Evolutionary conservation across 108 stramenopile genomes (phyloP), one percentile per base, ranked within the genome.

Genomic region (Skeletonema tropicum): DNA sequence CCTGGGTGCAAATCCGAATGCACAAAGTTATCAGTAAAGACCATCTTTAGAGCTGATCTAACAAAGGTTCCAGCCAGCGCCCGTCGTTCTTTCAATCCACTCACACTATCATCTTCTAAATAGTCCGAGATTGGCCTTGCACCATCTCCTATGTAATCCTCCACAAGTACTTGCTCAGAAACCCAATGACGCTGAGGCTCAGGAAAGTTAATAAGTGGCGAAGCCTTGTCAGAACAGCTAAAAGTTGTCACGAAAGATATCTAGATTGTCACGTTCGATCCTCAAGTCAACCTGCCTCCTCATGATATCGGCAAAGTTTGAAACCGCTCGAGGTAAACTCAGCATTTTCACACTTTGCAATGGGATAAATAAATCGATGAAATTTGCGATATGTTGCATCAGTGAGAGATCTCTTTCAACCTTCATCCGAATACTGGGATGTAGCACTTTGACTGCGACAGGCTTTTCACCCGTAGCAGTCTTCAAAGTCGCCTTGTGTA

Each of bases 1-100:
- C 89, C 92, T 7, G 93, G 94, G 74, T 97, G 96, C 9, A 97
- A 70, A 73, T 97, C 96, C 7, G 85, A 64, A 70, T 91, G 86
- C 2, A 87, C 66, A 57, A 83, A 92, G 41, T 83, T 88, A 78
- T 93, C 89, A 6, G 84, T 64, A 49, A 95, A 97, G 0, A 95
- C 92, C 96, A 97, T 97, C 68, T 94, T 93, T 52, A 97, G 82
- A 82, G 93, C 94, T n/a, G 92, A 86, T 30, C 90, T 78, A 26
- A 94, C 77, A 41, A 97, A 70, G 25, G 90, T 90, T 8, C 83
- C 86, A 5, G 92, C 96, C 10, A 97, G 39, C 31, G 87, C 84
- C 62, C 79, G 88, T 35, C 82, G 74, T 30, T 83, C 81, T 13
- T 80, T 66, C 61, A 83, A 57, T 9, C 91, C 93, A 48, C 82